A percentile compares a stretch with the other conserved stretches of the same genome.
Evolutionary conservation across 768 basidiomycete species (phyloP).

Genomic region (Podaxis sp.): DNA sequence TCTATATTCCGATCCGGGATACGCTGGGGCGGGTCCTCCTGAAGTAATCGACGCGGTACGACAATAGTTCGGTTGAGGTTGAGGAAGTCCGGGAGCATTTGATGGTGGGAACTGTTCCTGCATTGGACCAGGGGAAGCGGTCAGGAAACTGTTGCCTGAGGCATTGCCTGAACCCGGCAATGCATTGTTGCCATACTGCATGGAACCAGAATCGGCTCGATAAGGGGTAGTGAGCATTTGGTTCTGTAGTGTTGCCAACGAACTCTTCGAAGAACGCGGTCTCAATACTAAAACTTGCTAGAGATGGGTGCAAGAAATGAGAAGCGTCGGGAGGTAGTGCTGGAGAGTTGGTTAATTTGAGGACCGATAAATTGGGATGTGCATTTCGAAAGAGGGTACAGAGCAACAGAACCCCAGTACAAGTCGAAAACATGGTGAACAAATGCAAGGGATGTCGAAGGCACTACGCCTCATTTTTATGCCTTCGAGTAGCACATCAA

Average conservation of each 20-base stretch:
- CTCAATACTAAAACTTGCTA: conserved; percentile 57
- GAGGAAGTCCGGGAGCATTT: conserved; percentile 16
- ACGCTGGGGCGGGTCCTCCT: conserved; percentile 25
- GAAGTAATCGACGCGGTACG: conserved; percentile 18
- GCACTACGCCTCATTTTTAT: not conserved
- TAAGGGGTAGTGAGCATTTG: conserved; percentile 31
- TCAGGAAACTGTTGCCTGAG: conserved; percentile 15
- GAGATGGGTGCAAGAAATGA: conserved; percentile 38
- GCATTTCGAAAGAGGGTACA: not conserved
- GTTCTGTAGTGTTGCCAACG: conserved; percentile 42
- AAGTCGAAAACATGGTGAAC: not conserved
- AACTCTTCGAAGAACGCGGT: conserved; percentile 54
- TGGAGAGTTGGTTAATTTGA: conserved; percentile 25
- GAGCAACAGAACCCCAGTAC: not conserved
- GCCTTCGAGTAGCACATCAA: not conserved
- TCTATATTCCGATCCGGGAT: conserved; percentile 29
- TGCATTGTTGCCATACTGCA: conserved; percentile 6
- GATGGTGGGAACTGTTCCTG: conserved; percentile 26
- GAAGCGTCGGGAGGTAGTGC: conserved; percentile 45
- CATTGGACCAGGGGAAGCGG: conserved; percentile 27
- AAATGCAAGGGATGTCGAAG: no score
- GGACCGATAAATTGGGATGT: conserved; percentile 5
- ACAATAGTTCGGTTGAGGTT: conserved; percentile 24
- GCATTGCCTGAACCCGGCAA: conserved; percentile 18
- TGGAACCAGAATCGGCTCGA: conserved; percentile 5